These are phyloP conservation scores for Yamadazyma jaroonii DNA, from an alignment of 1,139 yeast genomes.

Conservation along the genomic window DNA sequence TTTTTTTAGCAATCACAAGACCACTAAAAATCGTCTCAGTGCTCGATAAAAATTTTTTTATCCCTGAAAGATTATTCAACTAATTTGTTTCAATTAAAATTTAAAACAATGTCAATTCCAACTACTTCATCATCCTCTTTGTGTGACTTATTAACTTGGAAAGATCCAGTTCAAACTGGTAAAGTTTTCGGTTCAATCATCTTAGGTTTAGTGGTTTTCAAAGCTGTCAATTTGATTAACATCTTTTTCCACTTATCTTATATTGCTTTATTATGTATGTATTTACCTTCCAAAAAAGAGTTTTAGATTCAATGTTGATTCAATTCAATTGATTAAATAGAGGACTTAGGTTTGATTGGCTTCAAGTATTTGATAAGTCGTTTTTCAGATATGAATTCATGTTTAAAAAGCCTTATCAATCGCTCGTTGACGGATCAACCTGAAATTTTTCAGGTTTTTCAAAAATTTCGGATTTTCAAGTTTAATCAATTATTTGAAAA, in stretches of 20 bases:
- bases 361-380: too few relatives aligned
- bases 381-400: too few relatives aligned
- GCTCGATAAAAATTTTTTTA: conserved; percentile 6
- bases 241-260: conserved; percentile 57
- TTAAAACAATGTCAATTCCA: conserved; percentile 1
- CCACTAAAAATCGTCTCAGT: conserved; percentile 1
- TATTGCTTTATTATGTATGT: conserved; percentile 46
- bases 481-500: too few relatives aligned
- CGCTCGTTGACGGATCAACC: too few relatives aligned
- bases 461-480: too few relatives aligned
- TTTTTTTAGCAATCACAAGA: conserved; percentile 9
- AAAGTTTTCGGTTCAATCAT: conserved; percentile 69
- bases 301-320: too few relatives aligned
- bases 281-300: conserved; percentile 4
- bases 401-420: too few relatives aligned
- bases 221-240: conserved; percentile 68
- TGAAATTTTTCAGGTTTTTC: too few relatives aligned
- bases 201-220: conserved; percentile 57
- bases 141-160: conserved; percentile 67
- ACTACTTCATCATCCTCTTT: conserved; percentile 15
- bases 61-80: conserved; percentile 8
- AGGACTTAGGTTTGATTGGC: too few relatives aligned
- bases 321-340: too few relatives aligned
- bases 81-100: neutral
- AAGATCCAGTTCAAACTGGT: conserved; percentile 75